Base-by-base conservation (phyloP, 352 stramenopile species). In the Globisporangium spiculum region DNA sequence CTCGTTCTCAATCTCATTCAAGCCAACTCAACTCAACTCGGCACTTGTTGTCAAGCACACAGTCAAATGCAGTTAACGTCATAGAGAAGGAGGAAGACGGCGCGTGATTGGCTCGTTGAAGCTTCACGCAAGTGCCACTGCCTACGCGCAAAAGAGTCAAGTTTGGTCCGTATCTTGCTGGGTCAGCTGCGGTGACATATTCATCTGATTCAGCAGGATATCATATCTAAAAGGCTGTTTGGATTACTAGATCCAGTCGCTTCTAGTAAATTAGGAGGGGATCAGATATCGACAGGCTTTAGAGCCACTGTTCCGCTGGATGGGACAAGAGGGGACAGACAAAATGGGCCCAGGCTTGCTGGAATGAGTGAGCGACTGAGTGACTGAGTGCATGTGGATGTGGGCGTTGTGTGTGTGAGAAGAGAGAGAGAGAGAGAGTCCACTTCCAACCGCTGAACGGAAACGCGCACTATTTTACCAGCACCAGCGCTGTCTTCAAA, bases 41-140 rank as follows among this genome's bases (percentile, higher is more conserved):
- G 38, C 38, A 46, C 32, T 38, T 38, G 32, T 38, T 38, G 32
- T 38, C 32, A 54, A 24, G 46, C 46, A 54, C 46, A 54, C 50
- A 55, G 46, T 54, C 20, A 24, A 55, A 24, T 55, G 20, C 22
- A 55, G 48, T 56, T 22, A 58, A 50, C 18, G 41, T 50, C 41
- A 50, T 50, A 20, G 41, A 48, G 44, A n/a, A 50, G 44, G 44
- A 22, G 18, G 18, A 52, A 52, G 7, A 24, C 44, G 44, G 16
- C 6, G 44, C 0, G 44, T 52, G 44, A 52, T 52, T 52, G 44
- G 44, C 44, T 52, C 44, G 53, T 59, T 32, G 27, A 22, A 34
- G 55, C 36, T 61, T 61, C 27, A 61, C 14, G 30, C 16, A 20
- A 46, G 55, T 61, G 18, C 27, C 55, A 27, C 55, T 61, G 55